These are phyloP conservation scores for Hypholoma fasciculare DNA, from an alignment of 768 basidiomycete species.

Conservation along the genomic window DNA sequence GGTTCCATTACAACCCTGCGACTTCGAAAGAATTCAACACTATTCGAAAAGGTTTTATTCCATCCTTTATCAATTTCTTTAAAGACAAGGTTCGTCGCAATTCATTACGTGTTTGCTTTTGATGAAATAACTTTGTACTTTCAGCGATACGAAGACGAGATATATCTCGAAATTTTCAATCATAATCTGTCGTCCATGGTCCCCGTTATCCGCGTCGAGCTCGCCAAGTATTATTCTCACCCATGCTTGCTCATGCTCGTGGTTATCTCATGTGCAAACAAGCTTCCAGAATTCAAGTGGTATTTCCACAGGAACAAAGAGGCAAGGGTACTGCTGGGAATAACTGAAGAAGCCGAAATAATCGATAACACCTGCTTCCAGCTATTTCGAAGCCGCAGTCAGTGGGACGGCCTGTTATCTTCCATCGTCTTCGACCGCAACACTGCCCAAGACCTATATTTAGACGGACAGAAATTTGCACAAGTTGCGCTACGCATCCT, in stretches of 20 bases:
- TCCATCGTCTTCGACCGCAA: not conserved
- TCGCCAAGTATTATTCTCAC: not conserved
- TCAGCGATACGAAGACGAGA: not conserved
- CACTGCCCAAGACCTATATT: not conserved
- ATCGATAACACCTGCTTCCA: not conserved
- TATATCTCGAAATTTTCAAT: not conserved
- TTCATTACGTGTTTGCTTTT: too few species aligned
- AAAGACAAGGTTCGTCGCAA: not conserved
- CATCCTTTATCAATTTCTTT: not conserved
- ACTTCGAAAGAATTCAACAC: not conserved
- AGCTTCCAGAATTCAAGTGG: not conserved
- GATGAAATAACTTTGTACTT: too few species aligned
- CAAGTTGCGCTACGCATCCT: not conserved
- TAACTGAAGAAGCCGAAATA: not conserved
- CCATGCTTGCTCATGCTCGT: not conserved
- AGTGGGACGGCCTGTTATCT: not conserved
- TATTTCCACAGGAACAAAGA: not conserved
- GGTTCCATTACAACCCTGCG: not conserved
- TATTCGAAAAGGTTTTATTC: not conserved
- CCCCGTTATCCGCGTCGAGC: not conserved
- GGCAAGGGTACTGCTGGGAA: not conserved
- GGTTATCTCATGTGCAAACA: not conserved
- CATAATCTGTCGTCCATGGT: not conserved
- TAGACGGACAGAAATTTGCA: not conserved
- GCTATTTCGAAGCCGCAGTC: not conserved